Conservation (phyloP, 2,329 filamentous ascomycete genomes). For the Dryadomyces sulphureus region DNA sequence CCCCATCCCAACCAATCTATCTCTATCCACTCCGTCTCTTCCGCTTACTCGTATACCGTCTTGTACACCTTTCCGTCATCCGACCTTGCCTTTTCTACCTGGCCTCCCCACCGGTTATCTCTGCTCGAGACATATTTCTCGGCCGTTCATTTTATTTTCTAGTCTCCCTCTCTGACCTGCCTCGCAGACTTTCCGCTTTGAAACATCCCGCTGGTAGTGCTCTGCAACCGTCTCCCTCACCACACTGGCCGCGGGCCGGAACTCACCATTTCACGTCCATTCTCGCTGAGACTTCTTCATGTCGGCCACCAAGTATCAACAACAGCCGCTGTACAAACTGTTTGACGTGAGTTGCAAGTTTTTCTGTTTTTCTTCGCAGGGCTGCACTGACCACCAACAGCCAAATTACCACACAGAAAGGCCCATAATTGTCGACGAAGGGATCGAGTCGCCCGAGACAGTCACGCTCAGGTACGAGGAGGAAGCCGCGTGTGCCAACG, state of each 20-base stretch:
- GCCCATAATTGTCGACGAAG: conserved; percentile 43
- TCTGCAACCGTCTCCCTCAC: background rate
- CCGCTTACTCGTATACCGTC: no score
- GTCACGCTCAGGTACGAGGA: conserved; percentile 42
- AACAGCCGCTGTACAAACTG: conserved; percentile 40
- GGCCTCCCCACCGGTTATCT: background rate
- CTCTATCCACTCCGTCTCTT: background rate
- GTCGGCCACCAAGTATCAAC: conserved; percentile 42
- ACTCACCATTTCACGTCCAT: background rate
- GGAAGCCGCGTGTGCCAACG: conserved; percentile 35
- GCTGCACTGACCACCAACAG: conserved; percentile 16
- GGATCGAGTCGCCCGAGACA: conserved; percentile 42
- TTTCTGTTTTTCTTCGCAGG: background rate
- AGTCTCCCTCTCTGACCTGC: background rate
- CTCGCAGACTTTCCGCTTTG: background rate
- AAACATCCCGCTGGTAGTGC: background rate
- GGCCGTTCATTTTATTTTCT: no score
- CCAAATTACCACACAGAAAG: conserved; percentile 38
- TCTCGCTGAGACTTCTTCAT: conserved; percentile 22
- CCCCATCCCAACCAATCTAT: no score
- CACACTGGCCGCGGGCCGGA: background rate
- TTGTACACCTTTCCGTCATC: background rate
- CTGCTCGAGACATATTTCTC: background rate
- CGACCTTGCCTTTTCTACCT: background rate
- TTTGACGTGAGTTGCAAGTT: conserved; percentile 49